These are phyloP conservation scores for Eucalyptus pauciflora DNA, from an alignment of 345 rosid species.

Conservation along the genomic window DNA sequence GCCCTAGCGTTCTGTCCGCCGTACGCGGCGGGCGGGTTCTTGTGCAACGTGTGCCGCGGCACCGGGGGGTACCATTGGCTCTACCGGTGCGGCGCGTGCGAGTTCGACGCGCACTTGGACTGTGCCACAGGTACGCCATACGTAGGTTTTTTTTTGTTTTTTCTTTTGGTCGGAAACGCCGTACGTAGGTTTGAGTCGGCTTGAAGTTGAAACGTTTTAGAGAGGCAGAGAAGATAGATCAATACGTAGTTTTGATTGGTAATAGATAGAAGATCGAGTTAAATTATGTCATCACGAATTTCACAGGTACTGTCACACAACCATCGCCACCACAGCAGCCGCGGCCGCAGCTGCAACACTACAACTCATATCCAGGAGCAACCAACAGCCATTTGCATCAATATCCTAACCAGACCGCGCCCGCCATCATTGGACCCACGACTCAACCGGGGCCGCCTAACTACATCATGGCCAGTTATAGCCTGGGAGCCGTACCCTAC, in stretches of 20 bases:
- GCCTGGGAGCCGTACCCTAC: background rate
- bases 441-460: background rate
- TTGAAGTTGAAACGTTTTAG: background rate
- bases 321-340: background rate
- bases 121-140: constrained; percentile 6
- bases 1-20: constrained; percentile 36
- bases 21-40: constrained; percentile 28
- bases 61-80: constrained; percentile 51
- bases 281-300: background rate
- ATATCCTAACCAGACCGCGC: background rate
- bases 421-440: background rate
- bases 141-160: too few species aligned
- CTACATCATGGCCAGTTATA: background rate
- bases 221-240: background rate
- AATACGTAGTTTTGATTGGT: background rate
- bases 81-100: constrained; percentile 34
- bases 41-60: constrained; percentile 34
- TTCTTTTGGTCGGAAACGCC: background rate
- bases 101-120: constrained; percentile 45
- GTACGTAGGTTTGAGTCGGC: background rate
- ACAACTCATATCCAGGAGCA: background rate
- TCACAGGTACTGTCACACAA: background rate
- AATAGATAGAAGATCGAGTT: background rate
- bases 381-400: background rate
- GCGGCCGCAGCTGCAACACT: background rate